Evolutionary conservation across 2,329 filamentous ascomycete species (phyloP).

Genomic region (Aspergillus piperis): DNA sequence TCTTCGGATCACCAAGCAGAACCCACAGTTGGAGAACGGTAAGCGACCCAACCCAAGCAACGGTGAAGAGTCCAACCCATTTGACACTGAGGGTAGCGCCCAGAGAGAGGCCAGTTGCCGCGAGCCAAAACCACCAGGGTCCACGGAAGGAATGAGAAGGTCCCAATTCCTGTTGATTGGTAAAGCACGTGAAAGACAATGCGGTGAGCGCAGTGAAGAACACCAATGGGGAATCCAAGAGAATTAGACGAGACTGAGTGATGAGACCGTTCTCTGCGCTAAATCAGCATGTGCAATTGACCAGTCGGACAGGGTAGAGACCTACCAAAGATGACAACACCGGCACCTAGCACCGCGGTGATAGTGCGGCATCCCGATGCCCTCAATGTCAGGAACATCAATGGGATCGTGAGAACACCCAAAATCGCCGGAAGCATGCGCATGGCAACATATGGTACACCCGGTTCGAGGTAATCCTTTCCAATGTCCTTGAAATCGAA

Average conservation of each 20-base stretch:
- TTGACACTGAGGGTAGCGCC: constrained; percentile 94
- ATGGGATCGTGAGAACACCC: constrained; percentile 83
- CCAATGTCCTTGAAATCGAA: constrained; percentile 99
- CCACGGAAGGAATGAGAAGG: constrained; percentile 82
- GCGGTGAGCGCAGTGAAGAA: constrained; percentile 91
- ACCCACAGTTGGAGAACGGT: constrained; percentile 94
- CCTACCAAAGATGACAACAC: constrained; percentile 85
- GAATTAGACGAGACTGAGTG: constrained; percentile 91
- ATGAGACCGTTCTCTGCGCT: constrained; percentile 83
- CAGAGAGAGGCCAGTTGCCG: constrained; percentile 79
- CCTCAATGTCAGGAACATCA: constrained; percentile 93
- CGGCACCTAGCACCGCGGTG: constrained; percentile 79
- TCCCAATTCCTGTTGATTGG: constrained; percentile 93
- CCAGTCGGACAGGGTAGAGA: not conserved
- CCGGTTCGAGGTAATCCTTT: constrained; percentile 94
- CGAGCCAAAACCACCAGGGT: constrained; percentile 98
- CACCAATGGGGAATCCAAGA: constrained; percentile 92
- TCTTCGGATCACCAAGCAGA: constrained; percentile 83
- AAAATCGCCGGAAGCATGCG: constrained; percentile 86
- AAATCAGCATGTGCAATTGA: constrained; percentile 15
- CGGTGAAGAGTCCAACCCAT: constrained; percentile 98
- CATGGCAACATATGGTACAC: constrained; percentile 97
- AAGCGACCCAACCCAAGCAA: constrained; percentile 93
- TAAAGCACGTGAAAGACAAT: constrained; percentile 87
- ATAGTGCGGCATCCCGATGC: constrained; percentile 83